Base-by-base conservation (phyloP, 495 filamentous ascomycete genomes). In the Apiosordaria backusii region DNA sequence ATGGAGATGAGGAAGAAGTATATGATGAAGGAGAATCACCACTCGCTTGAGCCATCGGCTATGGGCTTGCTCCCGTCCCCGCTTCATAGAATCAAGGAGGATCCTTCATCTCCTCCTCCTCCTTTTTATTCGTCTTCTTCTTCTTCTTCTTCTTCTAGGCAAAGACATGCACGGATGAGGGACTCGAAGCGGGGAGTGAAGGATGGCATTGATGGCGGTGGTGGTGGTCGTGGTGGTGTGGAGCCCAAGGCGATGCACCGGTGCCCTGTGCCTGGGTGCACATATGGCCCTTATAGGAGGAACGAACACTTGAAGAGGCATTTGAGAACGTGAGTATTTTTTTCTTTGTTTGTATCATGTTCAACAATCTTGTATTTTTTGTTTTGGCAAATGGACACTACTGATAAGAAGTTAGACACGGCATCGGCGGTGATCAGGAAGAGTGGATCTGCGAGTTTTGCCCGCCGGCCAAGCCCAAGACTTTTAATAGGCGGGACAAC, bases 271-370 rank as follows among this genome's bases (percentile, higher is more conserved):
- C 68, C 61, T 4, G 68, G 69, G 15, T 84, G 81, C 73, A 54
- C 65, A 7, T 81, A 79, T 0, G 77, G 79, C 25, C 60, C 57
- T 0, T 90, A 88, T 67, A 85, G 84, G 74, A 73, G 87, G 57
- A 83, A 84, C 45, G 88, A 90, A 65, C 88, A 90, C 65, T 73
- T 89, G 1, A 89, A 88, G 74, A 79, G 88, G 18, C 88, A 91
- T 70, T 82, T 84, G 71, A 80, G 82, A 66, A 86, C 82, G 79
- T 80, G 70, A 75, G 79, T 25, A 7, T n/a, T 10, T 18, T 53
- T 5, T 26, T 50, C 21, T 18, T 24, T n/a, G n/a, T n/a, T n/a
- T n/a, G n/a, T n/a, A n/a, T n/a, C n/a, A n/a, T n/a, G n/a, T n/a
- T n/a, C n/a, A n/a, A n/a, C n/a, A n/a, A n/a, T n/a, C n/a, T n/a